Base-by-base conservation (phyloP, 1,284 basidiomycete genomes). In the Exobasidium cylindrosporum region DNA sequence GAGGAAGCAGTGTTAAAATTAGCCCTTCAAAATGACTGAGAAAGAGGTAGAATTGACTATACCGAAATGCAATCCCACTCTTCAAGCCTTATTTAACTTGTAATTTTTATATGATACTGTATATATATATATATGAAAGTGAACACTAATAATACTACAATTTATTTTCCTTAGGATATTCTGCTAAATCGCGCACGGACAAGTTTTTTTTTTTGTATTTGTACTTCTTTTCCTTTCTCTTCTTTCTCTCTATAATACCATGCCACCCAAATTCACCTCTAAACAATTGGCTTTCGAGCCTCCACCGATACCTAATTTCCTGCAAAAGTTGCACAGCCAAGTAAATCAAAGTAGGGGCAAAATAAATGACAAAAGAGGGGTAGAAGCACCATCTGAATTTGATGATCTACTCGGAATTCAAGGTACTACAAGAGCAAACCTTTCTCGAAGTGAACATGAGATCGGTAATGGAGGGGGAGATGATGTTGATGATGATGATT, bases 241-340 rank as follows among this genome's bases (percentile, higher is more conserved):
- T n/a, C n/a, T n/a, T n/a, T n/a, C n/a, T n/a, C n/a, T n/a, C n/a
- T n/a, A n/a, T n/a, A n/a, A n/a, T n/a, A n/a, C n/a, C 35, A 50
- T 50, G 47, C 47, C 47, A 21, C 47, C 47, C 29, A 50, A 31
- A 50, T 50, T 50, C n/a, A 31, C 52, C 52, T 35, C 24, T 23
- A 24, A 23, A 13, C 26, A 57, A 11, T 31, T 57, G 26, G 10
- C 30, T n/a, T 57, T 40, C 30, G n/a, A 57, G 10, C 28, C 54
- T n/a, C 35, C 35, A 11, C 54, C 30, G 10, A 40, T 61, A 3
- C 59, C 59, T 11, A 30, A 11, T n/a, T 61, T 61, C n/a, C 44
- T 61, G 49, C 59, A 61, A 24, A 44, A 61, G 54, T 40, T 61
- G 21, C 59, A 61, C 32, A 30, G 24, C 1, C 50, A 61, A n/a